Base-by-base conservation (phyloP, 2,329 filamentous ascomycete species). In the Aureobasidium mangrovei region DNA sequence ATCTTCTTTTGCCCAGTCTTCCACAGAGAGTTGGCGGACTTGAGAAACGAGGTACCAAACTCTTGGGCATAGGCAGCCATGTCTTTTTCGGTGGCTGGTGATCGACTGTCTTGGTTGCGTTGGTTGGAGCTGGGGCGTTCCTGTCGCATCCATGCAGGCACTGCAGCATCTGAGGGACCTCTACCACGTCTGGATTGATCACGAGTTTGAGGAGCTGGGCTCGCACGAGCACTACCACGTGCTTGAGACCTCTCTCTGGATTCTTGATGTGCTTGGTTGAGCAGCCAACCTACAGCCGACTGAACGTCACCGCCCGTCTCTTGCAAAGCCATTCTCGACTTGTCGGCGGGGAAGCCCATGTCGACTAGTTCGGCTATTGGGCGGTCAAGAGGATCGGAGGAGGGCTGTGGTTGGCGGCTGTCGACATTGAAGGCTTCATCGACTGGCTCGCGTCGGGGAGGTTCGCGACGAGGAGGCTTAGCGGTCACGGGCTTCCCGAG, bases 21-120 rank as follows among this genome's bases (percentile, higher is more conserved):
- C 93, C 93, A 98, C 0, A 97, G 72, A 0, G 88, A 91, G 61
- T 94, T 95, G 2, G 93, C 93, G 2, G 91, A 93, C 68, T 98
- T 98, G 69, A 97, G 83, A 9, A 98, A 71, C 58, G 80, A 94
- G 42, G 75, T 88, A 0, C 93, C 88, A 64, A 97, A 77, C 33
- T 91, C 86, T 4, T 88, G 83, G 2, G 91, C 91, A 41, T 85
- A 79, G 64, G 91, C 89, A 12, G 88, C 77, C 54, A 95, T 77
- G 62, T 96, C 91, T 52, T 77, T 82, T 1, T 90, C 86, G 6
- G 69, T 74, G 7, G 75, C 60, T 3, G 80, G 79, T 1, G 83
- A 82, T 56, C 73, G 71, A 56, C 72, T 79, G 48, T 84, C 78
- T 58, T 69, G 67, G 60, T 67, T 70, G 54, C 77, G 71, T 18